Conservation (phyloP, 2,329 filamentous ascomycete genomes). For the Aspergillus piperis region DNA sequence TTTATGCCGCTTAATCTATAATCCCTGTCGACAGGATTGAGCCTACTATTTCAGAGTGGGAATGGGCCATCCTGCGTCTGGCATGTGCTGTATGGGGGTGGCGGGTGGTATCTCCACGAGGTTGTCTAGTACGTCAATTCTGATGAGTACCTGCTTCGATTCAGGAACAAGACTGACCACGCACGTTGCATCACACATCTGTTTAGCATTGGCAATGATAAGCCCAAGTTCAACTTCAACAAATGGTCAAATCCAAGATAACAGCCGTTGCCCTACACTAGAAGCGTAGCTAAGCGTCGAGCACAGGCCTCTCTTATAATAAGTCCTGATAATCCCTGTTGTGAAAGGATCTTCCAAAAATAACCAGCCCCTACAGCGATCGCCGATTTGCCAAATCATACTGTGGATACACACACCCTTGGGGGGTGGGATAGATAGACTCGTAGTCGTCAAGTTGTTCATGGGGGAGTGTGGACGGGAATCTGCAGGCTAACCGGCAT, state of each 20-base stretch:
- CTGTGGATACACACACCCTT: neutral
- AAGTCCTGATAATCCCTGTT: neutral
- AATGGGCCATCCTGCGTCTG: neutral
- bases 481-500: constrained; percentile 10
- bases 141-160: too few relatives aligned
- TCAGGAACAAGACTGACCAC: too few relatives aligned
- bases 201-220: too few relatives aligned
- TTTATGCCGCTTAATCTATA: neutral
- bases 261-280: neutral
- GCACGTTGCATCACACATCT: rapidly evolving
- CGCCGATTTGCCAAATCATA: neutral
- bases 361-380: neutral
- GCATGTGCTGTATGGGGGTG: neutral
- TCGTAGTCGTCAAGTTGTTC: neutral
- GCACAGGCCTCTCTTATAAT: neutral
- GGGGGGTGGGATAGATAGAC: too few relatives aligned
- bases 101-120: neutral
- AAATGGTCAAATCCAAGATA: neutral
- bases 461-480: neutral
- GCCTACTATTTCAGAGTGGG: neutral
- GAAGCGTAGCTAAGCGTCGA: neutral
- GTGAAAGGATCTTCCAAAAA: constrained; percentile 1
- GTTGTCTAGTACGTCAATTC: neutral
- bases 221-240: too few relatives aligned
- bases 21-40: too few relatives aligned